Conservation (phyloP, 208 protist genomes). For the Leishmania major region DNA sequence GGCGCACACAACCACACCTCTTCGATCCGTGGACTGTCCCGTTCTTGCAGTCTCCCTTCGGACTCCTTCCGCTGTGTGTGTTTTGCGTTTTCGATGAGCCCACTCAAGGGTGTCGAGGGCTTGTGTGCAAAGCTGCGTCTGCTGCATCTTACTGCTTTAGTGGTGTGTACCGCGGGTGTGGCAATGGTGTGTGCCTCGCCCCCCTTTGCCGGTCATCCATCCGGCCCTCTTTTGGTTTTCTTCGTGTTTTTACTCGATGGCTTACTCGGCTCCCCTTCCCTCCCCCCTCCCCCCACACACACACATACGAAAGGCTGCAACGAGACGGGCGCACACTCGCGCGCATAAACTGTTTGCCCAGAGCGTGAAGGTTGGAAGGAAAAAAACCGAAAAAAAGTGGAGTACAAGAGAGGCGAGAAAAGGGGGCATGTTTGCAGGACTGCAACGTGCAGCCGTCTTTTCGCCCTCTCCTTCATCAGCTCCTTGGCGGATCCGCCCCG, state of each 20-base stretch:
- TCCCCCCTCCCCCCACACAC: not conserved
- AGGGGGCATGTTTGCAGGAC: not conserved
- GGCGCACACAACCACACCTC: not conserved
- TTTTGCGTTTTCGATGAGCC: not conserved
- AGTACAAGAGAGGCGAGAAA: not conserved
- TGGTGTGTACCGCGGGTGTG: not conserved
- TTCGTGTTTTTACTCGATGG: not conserved
- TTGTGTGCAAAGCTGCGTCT: not conserved
- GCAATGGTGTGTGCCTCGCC: not conserved
- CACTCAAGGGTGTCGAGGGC: not conserved
- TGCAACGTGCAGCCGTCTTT: not conserved
- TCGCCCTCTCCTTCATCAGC: not conserved
- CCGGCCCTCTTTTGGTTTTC: not conserved
- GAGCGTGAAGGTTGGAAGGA: not conserved
- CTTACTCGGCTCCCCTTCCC: not conserved
- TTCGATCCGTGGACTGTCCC: not conserved
- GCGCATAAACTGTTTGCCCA: not conserved
- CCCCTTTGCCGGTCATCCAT: not conserved
- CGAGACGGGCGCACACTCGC: not conserved
- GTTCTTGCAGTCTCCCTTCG: not conserved
- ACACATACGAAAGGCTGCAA: not conserved
- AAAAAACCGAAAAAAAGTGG: not conserved
- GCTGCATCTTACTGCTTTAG: not conserved
- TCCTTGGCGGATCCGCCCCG: not conserved
- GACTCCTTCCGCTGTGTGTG: not conserved